phyloP scores from a whole-genome alignment of 2,329 filamentous ascomycete genomes.

The Aspergillus eucalypticola region DNA sequence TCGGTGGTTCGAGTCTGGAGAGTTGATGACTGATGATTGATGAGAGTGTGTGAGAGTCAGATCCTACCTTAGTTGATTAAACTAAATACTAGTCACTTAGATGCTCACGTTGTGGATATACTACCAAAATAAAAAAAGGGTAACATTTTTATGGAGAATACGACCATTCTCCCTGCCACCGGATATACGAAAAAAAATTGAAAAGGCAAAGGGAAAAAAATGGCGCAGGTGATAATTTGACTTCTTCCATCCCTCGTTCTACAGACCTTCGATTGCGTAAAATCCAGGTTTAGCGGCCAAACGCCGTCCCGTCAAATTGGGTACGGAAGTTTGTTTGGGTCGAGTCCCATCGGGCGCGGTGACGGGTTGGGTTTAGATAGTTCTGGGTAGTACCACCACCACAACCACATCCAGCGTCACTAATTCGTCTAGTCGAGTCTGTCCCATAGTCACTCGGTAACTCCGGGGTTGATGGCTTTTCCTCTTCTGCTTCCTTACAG shows the following conservation, averaged over 20 bases:
- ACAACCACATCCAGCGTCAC: too few species aligned
- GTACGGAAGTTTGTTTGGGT: conserved; percentile 14
- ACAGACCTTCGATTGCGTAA: conserved; percentile 27
- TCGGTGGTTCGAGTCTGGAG: not conserved
- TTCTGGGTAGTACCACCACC: not conserved
- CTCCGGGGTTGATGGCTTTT: not conserved
- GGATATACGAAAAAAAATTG: not conserved
- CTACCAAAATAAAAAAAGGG: not conserved
- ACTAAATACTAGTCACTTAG: not conserved
- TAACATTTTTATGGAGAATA: not conserved
- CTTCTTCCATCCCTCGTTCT: conserved; percentile 29
- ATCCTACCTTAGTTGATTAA: not conserved
- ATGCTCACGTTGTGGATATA: not conserved
- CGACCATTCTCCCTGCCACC: not conserved
- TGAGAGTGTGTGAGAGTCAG: not conserved
- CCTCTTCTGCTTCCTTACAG: conserved; percentile 3
- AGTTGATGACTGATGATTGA: not conserved
- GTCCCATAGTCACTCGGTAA: not conserved
- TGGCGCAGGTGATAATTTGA: conserved; percentile 21
- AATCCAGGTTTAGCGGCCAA: conserved; percentile 14
- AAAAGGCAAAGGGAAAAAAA: not conserved
- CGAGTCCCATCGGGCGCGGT: not conserved
- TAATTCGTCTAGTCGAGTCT: too few species aligned
- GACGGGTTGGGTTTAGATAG: not conserved
- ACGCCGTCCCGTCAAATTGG: conserved; percentile 20